Evolutionary conservation across 1,284 basidiomycete species (phyloP).

Genomic region (Leccinum insolens): DNA sequence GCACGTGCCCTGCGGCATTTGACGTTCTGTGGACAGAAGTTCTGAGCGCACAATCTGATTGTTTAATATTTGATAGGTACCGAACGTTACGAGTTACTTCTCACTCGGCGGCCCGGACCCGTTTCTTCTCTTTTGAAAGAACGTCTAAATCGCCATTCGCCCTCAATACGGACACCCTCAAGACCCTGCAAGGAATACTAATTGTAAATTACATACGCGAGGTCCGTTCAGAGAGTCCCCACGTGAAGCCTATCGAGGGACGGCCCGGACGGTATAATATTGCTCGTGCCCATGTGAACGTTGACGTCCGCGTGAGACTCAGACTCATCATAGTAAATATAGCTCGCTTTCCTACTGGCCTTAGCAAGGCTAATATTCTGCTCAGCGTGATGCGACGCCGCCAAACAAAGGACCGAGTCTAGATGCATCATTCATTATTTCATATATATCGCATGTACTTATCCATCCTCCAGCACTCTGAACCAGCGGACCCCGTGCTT

Average conservation of each 20-base stretch:
- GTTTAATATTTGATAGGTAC: neutral
- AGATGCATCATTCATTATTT: neutral
- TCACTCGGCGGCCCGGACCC: neutral
- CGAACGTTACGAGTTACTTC: neutral
- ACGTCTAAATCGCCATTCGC: neutral
- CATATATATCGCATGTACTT: neutral
- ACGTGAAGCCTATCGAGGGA: neutral
- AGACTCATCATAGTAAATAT: neutral
- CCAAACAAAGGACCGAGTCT: neutral
- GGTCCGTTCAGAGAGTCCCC: neutral
- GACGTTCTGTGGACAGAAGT: neutral
- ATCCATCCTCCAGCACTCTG: neutral
- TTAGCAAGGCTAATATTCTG: neutral
- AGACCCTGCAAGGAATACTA: neutral
- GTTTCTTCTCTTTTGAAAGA: neutral
- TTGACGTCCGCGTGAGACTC: neutral
- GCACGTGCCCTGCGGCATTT: neutral
- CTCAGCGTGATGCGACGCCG: neutral
- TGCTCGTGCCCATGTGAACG: neutral
- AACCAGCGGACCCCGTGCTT: neutral
- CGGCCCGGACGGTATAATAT: neutral
- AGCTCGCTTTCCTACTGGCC: neutral
- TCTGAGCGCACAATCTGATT: neutral
- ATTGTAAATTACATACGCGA: neutral
- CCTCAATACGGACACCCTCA: neutral